Base-by-base conservation (phyloP, 768 basidiomycete genomes). In the Leccinum subgranulosum region DNA sequence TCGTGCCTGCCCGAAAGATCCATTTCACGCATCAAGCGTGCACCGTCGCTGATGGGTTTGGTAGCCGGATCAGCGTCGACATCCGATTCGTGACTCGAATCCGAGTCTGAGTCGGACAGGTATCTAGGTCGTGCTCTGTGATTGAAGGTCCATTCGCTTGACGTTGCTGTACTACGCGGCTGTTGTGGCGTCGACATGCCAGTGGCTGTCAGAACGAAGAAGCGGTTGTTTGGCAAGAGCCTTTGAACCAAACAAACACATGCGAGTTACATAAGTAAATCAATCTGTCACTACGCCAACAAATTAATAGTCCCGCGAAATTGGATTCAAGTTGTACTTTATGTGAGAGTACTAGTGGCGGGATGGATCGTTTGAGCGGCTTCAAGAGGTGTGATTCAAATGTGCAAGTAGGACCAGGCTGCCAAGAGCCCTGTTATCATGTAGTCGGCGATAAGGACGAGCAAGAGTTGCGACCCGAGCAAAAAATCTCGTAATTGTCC, bases 1-100 rank as follows among this genome's bases (percentile, higher is more conserved):
- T 91, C 90, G 53, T 81, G 73, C 49, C 90, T 77, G 2, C 74
- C 65, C 0, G 85, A 79, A 2, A 90, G 71, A 61, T 90, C 87
- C 50, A 90, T 68, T 23, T 85, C 83, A 2, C 77, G 71, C 49
- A 82, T 50, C 0, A 75, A 62, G 10, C 54, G 65, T 2, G 70
- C 61, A 8, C 75, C 73, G 19, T 65, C 62, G 17, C 69, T 53
- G 23, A 55, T 53, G 6, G 53, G 34, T 15, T 27, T 50, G 54
- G 51, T 5, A 7, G 2, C 17, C 6, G 33, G 5, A 12, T 56
- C 3, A 17, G 39, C 7, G 19, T 52, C 29, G 15, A 23, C 52
- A 45, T 60, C 49, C 17, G 43, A 17, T 29, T 17, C 53, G 10
- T 19, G 19, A 45, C 43, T 45, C 11, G 31, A 33, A n/a, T 67